Conservation (phyloP, 306 rosid genomes). For the barrel medic (Medicago truncatula) region DNA sequence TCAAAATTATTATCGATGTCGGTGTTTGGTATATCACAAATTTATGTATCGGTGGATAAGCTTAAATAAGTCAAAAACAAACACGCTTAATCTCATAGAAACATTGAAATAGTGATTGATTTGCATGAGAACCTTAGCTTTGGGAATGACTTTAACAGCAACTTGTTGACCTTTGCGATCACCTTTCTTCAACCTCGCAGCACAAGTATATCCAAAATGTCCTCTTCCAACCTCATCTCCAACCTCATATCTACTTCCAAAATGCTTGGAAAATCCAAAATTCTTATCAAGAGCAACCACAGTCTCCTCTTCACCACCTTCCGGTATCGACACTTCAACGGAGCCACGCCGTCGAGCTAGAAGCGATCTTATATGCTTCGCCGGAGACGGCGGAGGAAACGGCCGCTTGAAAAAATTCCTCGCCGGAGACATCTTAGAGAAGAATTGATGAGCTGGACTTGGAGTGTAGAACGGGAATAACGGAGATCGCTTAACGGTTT, state of each 20-base stretch:
- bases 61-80: not conserved
- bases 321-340: slow-evolving; percentile 75
- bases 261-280: slow-evolving; percentile 86
- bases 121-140: slow-evolving; percentile 66
- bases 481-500: slow-evolving; percentile 68
- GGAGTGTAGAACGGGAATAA: slow-evolving; percentile 80
- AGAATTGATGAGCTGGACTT: slow-evolving; percentile 76
- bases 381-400: slow-evolving; percentile 88
- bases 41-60: not conserved
- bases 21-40: too few species aligned
- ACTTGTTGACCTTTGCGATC: slow-evolving; percentile 75
- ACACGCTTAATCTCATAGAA: not conserved
- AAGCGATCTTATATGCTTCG: slow-evolving; percentile 77
- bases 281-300: slow-evolving; percentile 66
- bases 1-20: too few species aligned
- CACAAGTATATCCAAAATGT: slow-evolving; percentile 87
- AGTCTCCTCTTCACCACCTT: slow-evolving; percentile 64
- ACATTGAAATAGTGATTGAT: not conserved
- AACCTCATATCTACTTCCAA: slow-evolving; percentile 71
- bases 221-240: slow-evolving; percentile 94
- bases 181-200: slow-evolving; percentile 76
- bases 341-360: slow-evolving; percentile 79
- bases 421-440: slow-evolving; percentile 86
- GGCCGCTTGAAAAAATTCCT: slow-evolving; percentile 64
- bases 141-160: slow-evolving; percentile 93